These are phyloP conservation scores for Acacia acuminata DNA, from an alignment of 306 rosid species.

Conservation along the genomic window DNA sequence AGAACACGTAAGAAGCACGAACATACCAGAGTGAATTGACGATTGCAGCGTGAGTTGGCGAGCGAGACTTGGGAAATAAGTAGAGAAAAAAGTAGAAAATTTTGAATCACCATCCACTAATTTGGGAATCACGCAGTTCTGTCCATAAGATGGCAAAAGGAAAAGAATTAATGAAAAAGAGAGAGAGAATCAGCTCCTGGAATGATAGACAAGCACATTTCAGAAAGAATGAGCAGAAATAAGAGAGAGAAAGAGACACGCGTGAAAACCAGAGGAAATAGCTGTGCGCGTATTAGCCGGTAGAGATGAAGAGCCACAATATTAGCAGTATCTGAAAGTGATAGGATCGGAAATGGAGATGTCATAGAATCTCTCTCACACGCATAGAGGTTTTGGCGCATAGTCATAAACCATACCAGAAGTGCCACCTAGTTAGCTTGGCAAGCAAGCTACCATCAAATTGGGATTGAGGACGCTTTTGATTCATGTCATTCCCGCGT, in stretches of 20 bases:
- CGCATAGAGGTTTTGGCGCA: neutral
- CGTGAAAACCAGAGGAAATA: neutral
- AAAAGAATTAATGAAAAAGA: neutral
- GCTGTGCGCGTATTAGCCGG: neutral
- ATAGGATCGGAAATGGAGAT: neutral
- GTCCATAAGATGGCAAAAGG: neutral
- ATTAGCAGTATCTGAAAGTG: neutral
- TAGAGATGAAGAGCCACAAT: neutral
- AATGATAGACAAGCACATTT: neutral
- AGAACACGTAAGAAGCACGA: neutral
- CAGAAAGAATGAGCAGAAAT: neutral
- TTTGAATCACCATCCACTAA: conserved; percentile 27
- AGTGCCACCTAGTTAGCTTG: conserved; percentile 1
- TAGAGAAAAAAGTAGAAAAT: conserved; percentile 28
- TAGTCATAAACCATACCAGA: neutral
- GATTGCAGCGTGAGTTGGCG: neutral
- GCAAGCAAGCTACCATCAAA: neutral
- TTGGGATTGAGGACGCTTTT: neutral
- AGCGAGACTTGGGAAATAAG: neutral
- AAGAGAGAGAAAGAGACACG: neutral
- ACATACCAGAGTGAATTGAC: conserved; percentile 29
- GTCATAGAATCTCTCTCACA: neutral
- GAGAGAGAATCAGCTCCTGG: neutral
- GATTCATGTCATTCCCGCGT: neutral
- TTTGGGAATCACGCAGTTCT: conserved; percentile 18